These are phyloP conservation scores for Agaricus subrufescens DNA, from an alignment of 768 basidiomycete genomes.

Conservation along the genomic window DNA sequence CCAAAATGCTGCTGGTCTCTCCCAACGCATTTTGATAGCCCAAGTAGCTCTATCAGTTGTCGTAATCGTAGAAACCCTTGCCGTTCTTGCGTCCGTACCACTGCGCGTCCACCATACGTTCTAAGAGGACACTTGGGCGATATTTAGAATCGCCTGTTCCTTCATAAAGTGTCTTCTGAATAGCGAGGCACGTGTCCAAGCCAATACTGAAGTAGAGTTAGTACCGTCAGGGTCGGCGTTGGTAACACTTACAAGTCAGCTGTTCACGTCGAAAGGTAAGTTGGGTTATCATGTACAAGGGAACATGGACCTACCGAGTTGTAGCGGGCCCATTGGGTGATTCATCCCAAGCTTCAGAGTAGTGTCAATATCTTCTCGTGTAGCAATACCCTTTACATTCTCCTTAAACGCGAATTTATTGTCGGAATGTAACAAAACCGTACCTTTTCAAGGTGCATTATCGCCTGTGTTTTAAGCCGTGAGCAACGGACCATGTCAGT, in stretches of 20 bases:
- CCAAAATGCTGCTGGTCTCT: no score
- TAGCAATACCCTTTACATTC: slow-evolving; percentile 71
- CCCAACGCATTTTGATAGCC: no score
- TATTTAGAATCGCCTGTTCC: slow-evolving; percentile 95
- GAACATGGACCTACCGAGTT: slow-evolving; percentile 52
- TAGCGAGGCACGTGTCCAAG: slow-evolving; percentile 94
- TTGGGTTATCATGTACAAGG: background rate
- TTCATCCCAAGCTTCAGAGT: slow-evolving; percentile 92
- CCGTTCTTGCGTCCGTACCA: slow-evolving; percentile 93
- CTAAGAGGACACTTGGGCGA: slow-evolving; percentile 83
- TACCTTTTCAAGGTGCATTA: slow-evolving; percentile 90
- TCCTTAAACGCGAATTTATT: background rate
- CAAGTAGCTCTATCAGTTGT: slow-evolving; percentile 14
- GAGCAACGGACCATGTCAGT: background rate
- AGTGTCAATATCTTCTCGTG: slow-evolving; percentile 92
- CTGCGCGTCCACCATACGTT: slow-evolving; percentile 94
- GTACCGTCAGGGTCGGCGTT: background rate
- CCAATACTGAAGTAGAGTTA: slow-evolving; percentile 63
- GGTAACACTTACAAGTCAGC: slow-evolving; percentile 50
- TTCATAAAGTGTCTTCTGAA: slow-evolving; percentile 83
- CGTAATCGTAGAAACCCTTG: slow-evolving; percentile 92
- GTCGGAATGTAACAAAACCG: background rate
- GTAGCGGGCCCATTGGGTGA: slow-evolving; percentile 92
- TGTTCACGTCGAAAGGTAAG: slow-evolving; percentile 15
- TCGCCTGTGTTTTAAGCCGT: slow-evolving; percentile 49